Evolutionary conservation across 192 early-diverging fungal genomes (phyloP).

Genomic region (Coemansia sp.): DNA sequence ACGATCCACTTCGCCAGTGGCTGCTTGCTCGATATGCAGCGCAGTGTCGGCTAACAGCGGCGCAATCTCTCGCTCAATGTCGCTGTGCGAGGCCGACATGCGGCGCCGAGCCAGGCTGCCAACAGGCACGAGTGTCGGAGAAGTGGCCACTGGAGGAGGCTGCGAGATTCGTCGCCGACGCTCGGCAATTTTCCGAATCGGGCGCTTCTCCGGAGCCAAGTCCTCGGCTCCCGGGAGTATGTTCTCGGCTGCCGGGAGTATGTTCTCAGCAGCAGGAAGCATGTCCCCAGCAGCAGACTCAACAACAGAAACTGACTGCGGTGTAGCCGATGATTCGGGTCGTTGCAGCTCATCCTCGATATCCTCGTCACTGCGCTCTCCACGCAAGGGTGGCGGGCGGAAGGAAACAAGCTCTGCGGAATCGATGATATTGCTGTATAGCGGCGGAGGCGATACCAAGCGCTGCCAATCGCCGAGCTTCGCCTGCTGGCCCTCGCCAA

Average conservation of each 20-base stretch:
- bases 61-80: background rate
- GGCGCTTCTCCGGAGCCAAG: slow-evolving; percentile 1
- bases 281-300: no score
- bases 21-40: background rate
- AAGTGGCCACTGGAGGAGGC: background rate
- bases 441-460: background rate
- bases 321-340: background rate
- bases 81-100: background rate
- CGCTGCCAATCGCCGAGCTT: background rate
- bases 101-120: background rate
- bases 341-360: background rate
- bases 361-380: background rate
- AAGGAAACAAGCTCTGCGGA: background rate
- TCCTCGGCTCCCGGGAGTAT: background rate
- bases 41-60: background rate
- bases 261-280: no score
- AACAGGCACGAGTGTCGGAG: background rate
- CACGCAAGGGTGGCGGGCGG: background rate
- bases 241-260: no score
- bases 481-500: background rate
- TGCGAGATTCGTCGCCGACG: slow-evolving; percentile 14
- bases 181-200: slow-evolving; percentile 25
- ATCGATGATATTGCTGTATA: background rate
- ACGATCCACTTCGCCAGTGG: background rate
- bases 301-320: background rate